Conservation (phyloP, 192 early-diverging fungal species). For the Coemansia sp. region DNA sequence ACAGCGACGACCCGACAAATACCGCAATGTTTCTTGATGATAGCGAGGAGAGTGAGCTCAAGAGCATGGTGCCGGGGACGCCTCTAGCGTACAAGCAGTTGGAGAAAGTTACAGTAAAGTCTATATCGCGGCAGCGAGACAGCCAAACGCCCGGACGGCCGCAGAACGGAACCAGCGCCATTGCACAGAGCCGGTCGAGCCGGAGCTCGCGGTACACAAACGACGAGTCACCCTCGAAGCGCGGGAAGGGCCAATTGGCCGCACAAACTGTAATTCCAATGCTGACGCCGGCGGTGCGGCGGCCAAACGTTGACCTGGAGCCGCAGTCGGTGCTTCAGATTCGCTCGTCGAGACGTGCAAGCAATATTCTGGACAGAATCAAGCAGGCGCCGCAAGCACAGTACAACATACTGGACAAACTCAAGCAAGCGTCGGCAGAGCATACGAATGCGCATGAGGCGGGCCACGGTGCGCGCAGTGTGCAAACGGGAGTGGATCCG, state of each 20-base stretch:
- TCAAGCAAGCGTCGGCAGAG: too few relatives aligned
- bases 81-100: constrained; percentile 39
- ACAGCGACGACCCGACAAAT: constrained; percentile 49
- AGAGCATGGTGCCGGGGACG: constrained; percentile 28
- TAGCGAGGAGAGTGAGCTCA: constrained; percentile 42
- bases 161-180: neutral
- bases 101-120: constrained; percentile 38
- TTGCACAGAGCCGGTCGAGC: neutral
- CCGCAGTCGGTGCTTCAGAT: constrained; percentile 26
- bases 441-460: neutral
- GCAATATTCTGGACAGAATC: constrained; percentile 31
- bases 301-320: neutral
- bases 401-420: neutral
- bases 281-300: constrained; percentile 8
- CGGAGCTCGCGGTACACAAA: constrained; percentile 14
- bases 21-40: constrained; percentile 51
- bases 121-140: constrained; percentile 39
- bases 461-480: neutral
- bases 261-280: constrained; percentile 13
- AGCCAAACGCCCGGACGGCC: constrained; percentile 41
- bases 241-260: constrained; percentile 2
- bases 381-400: constrained; percentile 7
- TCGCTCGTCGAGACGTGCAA: constrained; percentile 25
- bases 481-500: constrained; percentile 13
- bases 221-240: constrained; percentile 41